Base-by-base conservation (phyloP, 805 yeast genomes). In the Schizosaccharomyces osmophilus region DNA sequence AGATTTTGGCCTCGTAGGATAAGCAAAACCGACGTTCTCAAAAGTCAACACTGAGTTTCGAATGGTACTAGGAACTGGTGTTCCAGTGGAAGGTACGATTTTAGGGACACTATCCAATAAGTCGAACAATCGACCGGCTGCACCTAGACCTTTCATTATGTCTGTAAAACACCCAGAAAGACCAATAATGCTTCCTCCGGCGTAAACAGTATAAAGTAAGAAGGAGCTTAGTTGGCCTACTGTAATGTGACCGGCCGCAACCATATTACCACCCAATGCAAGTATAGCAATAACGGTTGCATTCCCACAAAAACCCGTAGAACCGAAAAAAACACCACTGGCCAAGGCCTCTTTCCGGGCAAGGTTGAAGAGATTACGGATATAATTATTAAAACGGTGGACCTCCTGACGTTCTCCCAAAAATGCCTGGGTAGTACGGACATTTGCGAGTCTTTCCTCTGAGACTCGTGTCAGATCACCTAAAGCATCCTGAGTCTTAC, bases 71-170 rank as follows among this genome's bases (percentile, higher is more conserved):
- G 68, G 63, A 8, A 67, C 62, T 5, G 63, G 64, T 43, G 67
- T 67, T 31, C 97, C 97, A 26, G 75, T 68, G 1, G 84, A 78
- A 1, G 89, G 80, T 17, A 79, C 76, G 59, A 89, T 87, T 11
- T 75, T 71, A 0, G 97, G 94, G 65, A 81, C 76, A 71, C 87
- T 77, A 64, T 85, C 93, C 63, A 84, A 81, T 60, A 90, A 75
- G 69, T 90, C 97, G 74, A 90, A 89, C 31, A 90, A 79, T 63
- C 97, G 76, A 60, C 88, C 83, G 0, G 96, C 93, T 0, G 97
- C 97, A 60, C 97, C 97, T 6, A 89, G 85, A 62, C 97, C 97
- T 73, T 90, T 90, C 97, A 90, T 90, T 63, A 90, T 74, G 70
- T 90, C 97, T 1, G 95, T 82, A 69, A 89, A 90, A 69, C 90